Evolutionary conservation across 768 basidiomycete species (phyloP).

Genomic region (Myochromella boudieri): DNA sequence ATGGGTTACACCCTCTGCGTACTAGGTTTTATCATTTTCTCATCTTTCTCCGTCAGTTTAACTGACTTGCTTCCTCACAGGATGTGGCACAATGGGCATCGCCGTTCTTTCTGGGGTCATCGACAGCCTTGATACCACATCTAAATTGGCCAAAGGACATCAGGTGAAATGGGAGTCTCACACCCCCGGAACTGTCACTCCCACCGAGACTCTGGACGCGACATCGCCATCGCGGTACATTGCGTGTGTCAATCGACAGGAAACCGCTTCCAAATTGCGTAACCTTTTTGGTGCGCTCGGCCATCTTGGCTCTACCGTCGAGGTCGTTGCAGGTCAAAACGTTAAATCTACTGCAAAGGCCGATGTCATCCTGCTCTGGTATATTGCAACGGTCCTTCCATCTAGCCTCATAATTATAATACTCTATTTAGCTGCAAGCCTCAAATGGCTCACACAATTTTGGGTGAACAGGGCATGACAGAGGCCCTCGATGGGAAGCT

Average conservation of each 20-base stretch:
- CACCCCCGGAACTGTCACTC: constrained; percentile 74
- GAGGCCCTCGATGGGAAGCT: constrained; percentile 89
- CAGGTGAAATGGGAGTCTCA: constrained; percentile 39
- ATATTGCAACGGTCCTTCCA: constrained; percentile 26
- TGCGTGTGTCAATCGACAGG: constrained; percentile 82
- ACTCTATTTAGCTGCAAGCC: constrained; percentile 80
- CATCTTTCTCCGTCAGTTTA: constrained; percentile 1
- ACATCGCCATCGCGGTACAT: constrained; percentile 78
- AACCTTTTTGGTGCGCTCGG: constrained; percentile 60
- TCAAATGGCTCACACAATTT: constrained; percentile 75
- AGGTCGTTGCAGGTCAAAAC: constrained; percentile 72
- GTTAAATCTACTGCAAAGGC: constrained; percentile 67
- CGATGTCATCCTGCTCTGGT: constrained; percentile 92
- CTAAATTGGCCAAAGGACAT: constrained; percentile 22
- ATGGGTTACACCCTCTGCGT: constrained; percentile 96
- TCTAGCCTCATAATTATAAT: constrained; percentile 1
- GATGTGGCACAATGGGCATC: constrained; percentile 99
- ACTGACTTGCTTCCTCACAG: constrained; percentile 37
- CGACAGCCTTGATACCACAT: constrained; percentile 64
- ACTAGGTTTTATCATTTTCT: constrained; percentile 51
- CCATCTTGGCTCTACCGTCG: constrained; percentile 60
- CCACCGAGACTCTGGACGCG: constrained; percentile 60
- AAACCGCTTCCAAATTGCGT: constrained; percentile 68
- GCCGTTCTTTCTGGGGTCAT: constrained; percentile 93
- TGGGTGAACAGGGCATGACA: constrained; percentile 71